Conservation (phyloP, 1,139 yeast genomes). For the Debaryomycetaceae sp. region DNA sequence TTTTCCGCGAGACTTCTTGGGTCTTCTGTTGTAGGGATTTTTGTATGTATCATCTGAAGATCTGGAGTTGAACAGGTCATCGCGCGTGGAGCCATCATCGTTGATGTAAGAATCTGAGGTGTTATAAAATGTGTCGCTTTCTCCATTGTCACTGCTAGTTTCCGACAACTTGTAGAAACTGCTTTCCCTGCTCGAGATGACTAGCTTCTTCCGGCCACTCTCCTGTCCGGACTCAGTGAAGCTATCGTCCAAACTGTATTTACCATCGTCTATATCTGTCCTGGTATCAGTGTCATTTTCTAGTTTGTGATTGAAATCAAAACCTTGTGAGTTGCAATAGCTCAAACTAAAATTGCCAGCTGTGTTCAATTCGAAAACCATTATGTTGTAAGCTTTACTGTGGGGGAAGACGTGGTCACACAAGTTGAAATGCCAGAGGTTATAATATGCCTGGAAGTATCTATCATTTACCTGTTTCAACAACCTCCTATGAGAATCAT, state of each 20-base stretch:
- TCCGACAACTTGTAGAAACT: not conserved
- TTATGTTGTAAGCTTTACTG: slow-evolving; percentile 19
- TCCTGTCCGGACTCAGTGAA: not conserved
- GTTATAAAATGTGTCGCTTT: not conserved
- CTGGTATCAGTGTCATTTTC: slow-evolving; percentile 5
- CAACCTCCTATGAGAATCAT: slow-evolving; percentile 20
- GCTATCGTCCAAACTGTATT: not conserved
- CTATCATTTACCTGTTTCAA: slow-evolving; percentile 47
- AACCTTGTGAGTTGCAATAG: slow-evolving; percentile 31
- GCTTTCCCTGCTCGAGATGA: not conserved
- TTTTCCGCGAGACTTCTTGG: not conserved
- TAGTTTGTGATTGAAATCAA: slow-evolving; percentile 28
- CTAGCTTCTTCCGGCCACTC: not conserved
- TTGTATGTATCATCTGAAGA: not conserved
- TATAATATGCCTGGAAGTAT: slow-evolving; percentile 61
- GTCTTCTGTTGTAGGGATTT: not conserved
- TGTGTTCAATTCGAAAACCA: slow-evolving; percentile 23
- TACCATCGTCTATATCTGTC: not conserved
- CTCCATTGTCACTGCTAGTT: not conserved
- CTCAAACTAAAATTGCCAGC: slow-evolving; percentile 26
- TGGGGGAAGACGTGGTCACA: slow-evolving; percentile 43
- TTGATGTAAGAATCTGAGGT: not conserved
- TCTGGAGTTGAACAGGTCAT: not conserved
- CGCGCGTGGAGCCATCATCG: not conserved
- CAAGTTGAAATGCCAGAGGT: slow-evolving; percentile 74